phyloP scores from a whole-genome alignment of 257 asterid species.

The Ilex aquifolium region DNA sequence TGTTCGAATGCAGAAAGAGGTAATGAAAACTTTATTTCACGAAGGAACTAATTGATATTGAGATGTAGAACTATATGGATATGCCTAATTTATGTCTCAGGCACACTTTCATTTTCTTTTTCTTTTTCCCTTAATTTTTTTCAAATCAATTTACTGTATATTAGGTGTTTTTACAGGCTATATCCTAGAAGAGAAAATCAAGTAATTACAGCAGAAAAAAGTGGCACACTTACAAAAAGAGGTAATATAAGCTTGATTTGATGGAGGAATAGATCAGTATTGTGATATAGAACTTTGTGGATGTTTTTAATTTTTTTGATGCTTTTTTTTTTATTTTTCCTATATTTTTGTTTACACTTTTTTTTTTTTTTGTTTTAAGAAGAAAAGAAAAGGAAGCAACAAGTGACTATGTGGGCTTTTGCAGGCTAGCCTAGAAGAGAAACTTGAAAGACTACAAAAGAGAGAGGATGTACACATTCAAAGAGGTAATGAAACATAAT shows the following conservation, averaged over 20 bases:
- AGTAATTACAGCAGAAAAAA: conserved; percentile 20
- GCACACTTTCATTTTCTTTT: not conserved
- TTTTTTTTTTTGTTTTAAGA: no score
- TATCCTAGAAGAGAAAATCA: conserved; percentile 25
- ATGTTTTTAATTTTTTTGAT: not conserved
- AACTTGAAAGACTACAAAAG: conserved; percentile 16
- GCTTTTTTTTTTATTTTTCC: no score
- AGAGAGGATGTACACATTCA: conserved; percentile 37
- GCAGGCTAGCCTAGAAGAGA: no score
- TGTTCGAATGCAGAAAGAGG: conserved; percentile 46
- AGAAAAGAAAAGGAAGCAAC: conserved; percentile 6
- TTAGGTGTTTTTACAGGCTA: conserved; percentile 25
- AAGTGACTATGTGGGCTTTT: conserved; percentile 22
- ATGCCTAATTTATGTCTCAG: not conserved
- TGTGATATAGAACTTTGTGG: conserved; percentile 9
- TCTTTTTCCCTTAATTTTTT: not conserved
- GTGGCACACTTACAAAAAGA: conserved; percentile 30
- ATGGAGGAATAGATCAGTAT: conserved; percentile 2
- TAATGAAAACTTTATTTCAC: conserved; percentile 5
- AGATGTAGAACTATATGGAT: not conserved
- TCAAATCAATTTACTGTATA: no score
- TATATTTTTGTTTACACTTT: no score
- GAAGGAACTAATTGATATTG: no score
- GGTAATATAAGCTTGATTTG: conserved; percentile 28
- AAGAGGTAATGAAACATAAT: conserved; percentile 37